A percentile compares a stretch with the other conserved stretches of the same genome.
These are phyloP conservation scores for Sporopachydermia quercuum DNA, from an alignment of 805 yeast genomes.

Conservation along the genomic window DNA sequence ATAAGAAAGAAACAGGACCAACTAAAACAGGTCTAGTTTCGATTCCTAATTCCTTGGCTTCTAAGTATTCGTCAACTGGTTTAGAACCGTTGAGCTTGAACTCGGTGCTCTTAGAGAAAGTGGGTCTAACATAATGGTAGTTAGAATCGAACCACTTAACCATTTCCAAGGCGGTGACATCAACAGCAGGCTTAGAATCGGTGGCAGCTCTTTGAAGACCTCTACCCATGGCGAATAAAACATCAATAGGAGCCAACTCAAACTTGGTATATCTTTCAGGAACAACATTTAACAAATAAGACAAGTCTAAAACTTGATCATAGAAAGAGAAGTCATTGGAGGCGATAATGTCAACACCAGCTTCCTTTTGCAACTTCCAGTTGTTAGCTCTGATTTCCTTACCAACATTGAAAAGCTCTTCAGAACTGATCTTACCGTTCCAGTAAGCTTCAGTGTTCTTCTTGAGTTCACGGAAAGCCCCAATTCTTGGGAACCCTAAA, in stretches of 20 bases:
- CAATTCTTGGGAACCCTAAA: conserved; percentile 99
- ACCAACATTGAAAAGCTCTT: conserved; percentile 82
- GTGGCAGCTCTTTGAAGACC: conserved; percentile 97
- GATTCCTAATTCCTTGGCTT: conserved; percentile 92
- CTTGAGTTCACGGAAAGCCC: conserved; percentile 98
- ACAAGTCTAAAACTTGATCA: conserved; percentile 91
- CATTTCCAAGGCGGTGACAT: conserved; percentile 95
- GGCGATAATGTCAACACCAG: conserved; percentile 94
- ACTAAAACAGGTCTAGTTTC: conserved; percentile 95
- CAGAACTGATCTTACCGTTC: conserved; percentile 82
- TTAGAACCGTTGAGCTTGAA: conserved; percentile 93
- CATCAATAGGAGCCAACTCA: conserved; percentile 79
- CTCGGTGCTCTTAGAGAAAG: conserved; percentile 86
- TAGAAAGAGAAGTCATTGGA: conserved; percentile 97
- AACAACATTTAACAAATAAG: conserved; percentile 84
- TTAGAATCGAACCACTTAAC: conserved; percentile 99
- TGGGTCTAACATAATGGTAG: conserved; percentile 99
- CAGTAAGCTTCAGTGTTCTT: conserved; percentile 99
- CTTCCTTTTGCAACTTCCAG: conserved; percentile 96
- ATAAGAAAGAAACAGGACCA: conserved; percentile 93
- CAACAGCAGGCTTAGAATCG: conserved; percentile 76
- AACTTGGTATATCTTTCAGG: conserved; percentile 95
- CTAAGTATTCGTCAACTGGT: conserved; percentile 95
- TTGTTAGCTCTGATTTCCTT: conserved; percentile 88
- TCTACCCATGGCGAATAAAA: conserved; percentile 98